phyloP scores from a whole-genome alignment of 169 alveolate species.

The Neospora caninum region DNA sequence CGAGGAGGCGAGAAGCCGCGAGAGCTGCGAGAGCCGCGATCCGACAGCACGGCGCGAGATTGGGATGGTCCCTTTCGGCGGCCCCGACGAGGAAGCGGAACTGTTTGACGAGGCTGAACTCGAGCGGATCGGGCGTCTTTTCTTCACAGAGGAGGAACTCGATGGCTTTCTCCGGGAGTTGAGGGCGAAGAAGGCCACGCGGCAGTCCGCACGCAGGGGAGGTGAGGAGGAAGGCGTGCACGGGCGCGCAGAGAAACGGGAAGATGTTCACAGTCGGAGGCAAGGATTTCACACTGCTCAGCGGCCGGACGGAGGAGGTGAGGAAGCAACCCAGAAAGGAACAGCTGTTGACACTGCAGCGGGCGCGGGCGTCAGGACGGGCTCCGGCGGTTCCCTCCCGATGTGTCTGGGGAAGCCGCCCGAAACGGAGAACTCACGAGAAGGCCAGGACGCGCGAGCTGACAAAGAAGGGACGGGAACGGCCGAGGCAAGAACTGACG shows the following conservation, averaged over 20 bases:
- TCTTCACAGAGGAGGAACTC: slow-evolving; percentile 14
- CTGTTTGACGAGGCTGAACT: slow-evolving; percentile 29
- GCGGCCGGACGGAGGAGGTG: not conserved
- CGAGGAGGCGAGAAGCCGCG: not conserved
- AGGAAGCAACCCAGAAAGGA: too few species aligned
- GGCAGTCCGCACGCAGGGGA: not conserved
- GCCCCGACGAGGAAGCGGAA: not conserved
- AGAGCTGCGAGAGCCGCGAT: not conserved
- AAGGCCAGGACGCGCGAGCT: too few species aligned
- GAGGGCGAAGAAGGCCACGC: slow-evolving; percentile 4
- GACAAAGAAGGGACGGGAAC: too few species aligned
- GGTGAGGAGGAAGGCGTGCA: not conserved
- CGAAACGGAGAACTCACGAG: too few species aligned
- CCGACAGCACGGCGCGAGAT: not conserved
- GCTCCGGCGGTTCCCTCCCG: too few species aligned
- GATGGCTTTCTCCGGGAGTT: not conserved
- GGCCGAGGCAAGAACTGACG: too few species aligned
- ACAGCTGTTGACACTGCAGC: too few species aligned
- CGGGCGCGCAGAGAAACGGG: too few species aligned
- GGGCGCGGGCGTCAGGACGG: too few species aligned
- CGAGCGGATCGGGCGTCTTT: slow-evolving; percentile 17
- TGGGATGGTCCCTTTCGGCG: not conserved
- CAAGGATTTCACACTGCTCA: not conserved
- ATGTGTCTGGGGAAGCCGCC: too few species aligned
- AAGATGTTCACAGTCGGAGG: too few species aligned